A percentile compares a stretch with the other conserved stretches of the same genome.
Evolutionary conservation across 2,329 filamentous ascomycete species (phyloP).

Genomic region (Fusarium anguioides): DNA sequence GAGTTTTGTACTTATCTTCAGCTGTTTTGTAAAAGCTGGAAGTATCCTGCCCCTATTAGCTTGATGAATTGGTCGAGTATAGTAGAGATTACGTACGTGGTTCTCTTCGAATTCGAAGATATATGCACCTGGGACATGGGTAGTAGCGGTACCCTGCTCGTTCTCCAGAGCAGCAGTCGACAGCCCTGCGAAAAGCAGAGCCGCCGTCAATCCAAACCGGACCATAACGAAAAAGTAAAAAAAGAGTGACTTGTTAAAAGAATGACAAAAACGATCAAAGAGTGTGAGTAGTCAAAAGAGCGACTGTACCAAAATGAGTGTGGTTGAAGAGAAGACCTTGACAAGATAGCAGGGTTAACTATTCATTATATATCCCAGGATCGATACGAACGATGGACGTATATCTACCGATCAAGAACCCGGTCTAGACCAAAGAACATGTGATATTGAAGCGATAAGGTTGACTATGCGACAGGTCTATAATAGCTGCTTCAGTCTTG

Average conservation of each 20-base stretch:
- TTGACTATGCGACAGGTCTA: not conserved
- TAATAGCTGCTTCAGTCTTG: not conserved
- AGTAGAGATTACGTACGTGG: slow-evolving; percentile 50
- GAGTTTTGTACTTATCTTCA: slow-evolving; percentile 34
- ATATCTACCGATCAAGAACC: not conserved
- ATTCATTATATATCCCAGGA: slow-evolving; percentile 4
- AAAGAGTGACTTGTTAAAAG: slow-evolving; percentile 14
- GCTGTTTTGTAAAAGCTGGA: slow-evolving; percentile 29
- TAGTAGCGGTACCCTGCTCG: slow-evolving; percentile 14
- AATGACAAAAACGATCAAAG: slow-evolving; percentile 1
- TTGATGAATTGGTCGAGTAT: not conserved
- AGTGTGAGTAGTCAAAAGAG: not conserved
- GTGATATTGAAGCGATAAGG: not conserved
- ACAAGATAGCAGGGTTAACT: not conserved
- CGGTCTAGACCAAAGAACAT: not conserved
- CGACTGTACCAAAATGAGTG: not conserved
- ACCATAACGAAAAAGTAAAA: slow-evolving; percentile 13
- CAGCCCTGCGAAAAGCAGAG: slow-evolving; percentile 34
- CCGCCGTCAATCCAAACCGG: slow-evolving; percentile 22
- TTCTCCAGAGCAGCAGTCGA: slow-evolving; percentile 12
- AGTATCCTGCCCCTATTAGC: slow-evolving; percentile 51
- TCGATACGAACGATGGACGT: not conserved
- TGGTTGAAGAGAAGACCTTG: slow-evolving; percentile 16
- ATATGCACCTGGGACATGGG: slow-evolving; percentile 56
- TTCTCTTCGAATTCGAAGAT: slow-evolving; percentile 65